phyloP scores from a whole-genome alignment of 2,329 filamentous ascomycete species.

The Ophiostoma sp. region DNA sequence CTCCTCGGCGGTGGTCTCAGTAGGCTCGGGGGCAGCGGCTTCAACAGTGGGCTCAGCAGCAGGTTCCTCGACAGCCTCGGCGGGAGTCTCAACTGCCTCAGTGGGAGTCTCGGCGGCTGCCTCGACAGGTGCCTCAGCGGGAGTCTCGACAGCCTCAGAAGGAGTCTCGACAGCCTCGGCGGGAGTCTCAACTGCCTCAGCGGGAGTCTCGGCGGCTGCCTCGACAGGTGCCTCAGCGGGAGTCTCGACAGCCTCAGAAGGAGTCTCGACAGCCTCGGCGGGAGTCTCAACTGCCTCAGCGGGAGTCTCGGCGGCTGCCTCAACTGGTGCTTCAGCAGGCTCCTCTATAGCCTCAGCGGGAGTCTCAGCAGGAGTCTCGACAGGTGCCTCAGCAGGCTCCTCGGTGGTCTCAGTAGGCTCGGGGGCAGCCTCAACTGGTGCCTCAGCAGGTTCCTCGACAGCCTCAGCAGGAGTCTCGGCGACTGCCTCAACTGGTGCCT shows the following conservation, averaged over 20 bases:
- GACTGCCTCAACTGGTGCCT: too few species aligned
- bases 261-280: constrained; percentile 14
- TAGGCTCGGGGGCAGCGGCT: neutral
- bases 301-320: neutral
- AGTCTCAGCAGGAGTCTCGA: constrained; percentile 27
- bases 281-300: too few species aligned
- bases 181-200: neutral
- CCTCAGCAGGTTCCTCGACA: too few species aligned
- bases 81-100: neutral
- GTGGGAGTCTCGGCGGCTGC: neutral
- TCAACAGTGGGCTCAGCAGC: neutral
- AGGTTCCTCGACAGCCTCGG: neutral
- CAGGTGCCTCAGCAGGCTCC: neutral
- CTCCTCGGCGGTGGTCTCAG: constrained; percentile 2
- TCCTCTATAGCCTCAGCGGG: too few species aligned
- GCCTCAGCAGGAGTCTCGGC: too few species aligned
- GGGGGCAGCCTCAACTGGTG: neutral
- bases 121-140: neutral
- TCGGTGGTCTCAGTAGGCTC: constrained; percentile 19
- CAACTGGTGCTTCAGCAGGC: constrained; percentile 10
- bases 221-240: constrained; percentile 10
- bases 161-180: neutral
- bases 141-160: neutral
- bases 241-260: neutral
- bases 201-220: neutral